Base-by-base conservation (phyloP, 371 early-diverging fungal genomes). In the Mortierella sp. region DNA sequence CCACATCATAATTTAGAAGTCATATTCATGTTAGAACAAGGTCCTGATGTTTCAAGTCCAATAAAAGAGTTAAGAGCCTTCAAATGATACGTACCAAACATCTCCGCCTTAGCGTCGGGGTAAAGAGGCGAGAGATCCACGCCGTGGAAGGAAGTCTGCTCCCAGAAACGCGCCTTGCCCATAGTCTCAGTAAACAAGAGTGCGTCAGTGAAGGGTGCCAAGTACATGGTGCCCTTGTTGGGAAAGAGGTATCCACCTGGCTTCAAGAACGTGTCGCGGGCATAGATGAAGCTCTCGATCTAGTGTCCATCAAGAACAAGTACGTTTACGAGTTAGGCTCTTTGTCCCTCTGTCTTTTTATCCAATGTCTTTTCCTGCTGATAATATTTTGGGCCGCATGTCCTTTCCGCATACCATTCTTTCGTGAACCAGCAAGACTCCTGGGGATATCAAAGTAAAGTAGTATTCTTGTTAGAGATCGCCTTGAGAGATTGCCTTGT, bases 351-450 rank as follows among this genome's bases (percentile, higher is more conserved):
- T 19, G 21, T 10, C 3, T 73, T 31, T 9, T 19, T n/a, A 16
- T 55, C 34, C 75, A 42, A 26, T 45, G 28, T 47, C 16, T 16
- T 55, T 48, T 77, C 58, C 78, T 79, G 28, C 6, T 24, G 14
- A 19, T 8, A 42, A 42, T 24, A 38, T 80, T 60, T 50, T 54
- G 48, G 24, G 44, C 68, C 70, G 54, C 63, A 48, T 70, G 19
- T n/a, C 38, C 42, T n/a, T 44, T 38, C 3, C 58, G 72, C 80
- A 60, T 88, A 95, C 92, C 97, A 97, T 97, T 78, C 97, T 93
- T 89, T 98, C 99, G 79, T 99, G 98, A 54, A 99, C 96, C 52
- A 98, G 92, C 52, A 99, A 89, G 19, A 99, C 99, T 71, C 97
- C 87, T 86, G 63, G 6, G 31, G 48, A 68, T 16, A 38, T 34